phyloP scores from a whole-genome alignment of 257 asterid species.

The Ligustrum vulgare region DNA sequence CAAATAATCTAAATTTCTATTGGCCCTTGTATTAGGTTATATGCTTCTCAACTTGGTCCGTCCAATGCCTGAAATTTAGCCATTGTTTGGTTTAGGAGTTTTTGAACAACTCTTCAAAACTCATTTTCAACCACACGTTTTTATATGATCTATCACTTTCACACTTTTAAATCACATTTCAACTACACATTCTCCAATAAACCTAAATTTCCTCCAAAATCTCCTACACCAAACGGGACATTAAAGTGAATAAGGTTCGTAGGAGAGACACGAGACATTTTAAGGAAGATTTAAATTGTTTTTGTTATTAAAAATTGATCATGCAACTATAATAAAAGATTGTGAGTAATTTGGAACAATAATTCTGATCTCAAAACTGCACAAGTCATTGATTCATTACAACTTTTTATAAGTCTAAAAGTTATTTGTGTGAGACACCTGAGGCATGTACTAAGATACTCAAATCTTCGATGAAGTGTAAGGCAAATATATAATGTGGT shows the following conservation, averaged over 20 bases:
- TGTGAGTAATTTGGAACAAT: not conserved
- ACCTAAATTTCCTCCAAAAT: too few relatives aligned
- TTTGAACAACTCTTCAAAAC: too few relatives aligned
- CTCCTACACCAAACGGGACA: too few relatives aligned
- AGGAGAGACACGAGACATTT: not conserved
- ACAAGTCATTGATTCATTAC: not conserved
- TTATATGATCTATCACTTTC: too few relatives aligned
- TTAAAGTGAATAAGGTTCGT: not conserved
- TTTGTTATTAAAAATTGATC: not conserved
- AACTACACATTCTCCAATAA: too few relatives aligned
- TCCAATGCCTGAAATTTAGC: not conserved
- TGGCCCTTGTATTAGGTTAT: not conserved
- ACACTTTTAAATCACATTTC: too few relatives aligned
- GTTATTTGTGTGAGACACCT: not conserved
- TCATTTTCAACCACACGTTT: too few relatives aligned
- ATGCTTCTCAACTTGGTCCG: not conserved
- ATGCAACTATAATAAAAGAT: not conserved
- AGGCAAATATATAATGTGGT: not conserved
- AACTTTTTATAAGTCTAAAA: not conserved
- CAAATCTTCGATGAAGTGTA: not conserved
- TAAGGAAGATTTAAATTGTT: not conserved
- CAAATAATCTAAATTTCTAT: too few relatives aligned
- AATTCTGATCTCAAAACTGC: not conserved
- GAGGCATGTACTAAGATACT: constrained; percentile 6
- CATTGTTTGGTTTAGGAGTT: too few relatives aligned